Evolutionary conservation across 2,329 filamentous ascomycete genomes (phyloP).

Genomic region (Arthrobotrys pseudoclavata): DNA sequence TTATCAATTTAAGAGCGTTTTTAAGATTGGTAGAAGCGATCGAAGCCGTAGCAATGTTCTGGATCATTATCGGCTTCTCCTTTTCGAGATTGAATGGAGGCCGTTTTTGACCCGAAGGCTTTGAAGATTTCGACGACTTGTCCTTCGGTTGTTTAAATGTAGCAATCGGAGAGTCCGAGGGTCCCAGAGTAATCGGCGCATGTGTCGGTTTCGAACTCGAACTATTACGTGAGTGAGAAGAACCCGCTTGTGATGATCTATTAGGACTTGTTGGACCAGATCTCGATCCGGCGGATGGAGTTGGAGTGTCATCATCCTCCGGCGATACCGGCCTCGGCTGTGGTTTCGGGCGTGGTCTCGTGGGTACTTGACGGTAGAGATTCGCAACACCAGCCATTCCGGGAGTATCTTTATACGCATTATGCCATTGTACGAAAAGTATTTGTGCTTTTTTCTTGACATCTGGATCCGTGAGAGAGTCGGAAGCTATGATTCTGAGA

Average conservation of each 20-base stretch:
- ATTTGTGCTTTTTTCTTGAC: conserved; percentile 91
- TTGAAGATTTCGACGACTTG: conserved; percentile 64
- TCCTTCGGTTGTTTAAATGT: conserved; percentile 63
- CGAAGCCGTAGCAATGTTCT: conserved; percentile 87
- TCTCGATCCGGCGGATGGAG: conserved; percentile 63
- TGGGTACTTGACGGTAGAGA: conserved; percentile 79
- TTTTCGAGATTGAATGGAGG: conserved; percentile 84
- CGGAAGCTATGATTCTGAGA: conserved; percentile 86
- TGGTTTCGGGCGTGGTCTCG: conserved; percentile 65
- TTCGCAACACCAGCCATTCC: conserved; percentile 84
- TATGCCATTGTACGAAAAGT: conserved; percentile 88
- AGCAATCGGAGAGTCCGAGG: conserved; percentile 66
- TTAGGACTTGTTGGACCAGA: conserved; percentile 22
- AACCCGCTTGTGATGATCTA: conserved; percentile 67
- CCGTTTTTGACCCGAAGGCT: conserved; percentile 71
- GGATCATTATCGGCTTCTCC: conserved; percentile 88
- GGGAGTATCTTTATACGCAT: conserved; percentile 82
- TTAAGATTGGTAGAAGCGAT: conserved; percentile 91
- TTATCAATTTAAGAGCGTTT: conserved; percentile 89
- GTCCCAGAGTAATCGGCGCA: conserved; percentile 64
- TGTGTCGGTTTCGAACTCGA: conserved; percentile 64
- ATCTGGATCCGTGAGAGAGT: conserved; percentile 83
- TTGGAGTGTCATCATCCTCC: conserved; percentile 59
- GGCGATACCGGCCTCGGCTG: conserved; percentile 68
- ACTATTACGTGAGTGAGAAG: conserved; percentile 61